Percentiles rank a stretch among this genome's conserved stretches.
Conservation (phyloP, 139 green algal genomes). For the Chloropicon primus region DNA sequence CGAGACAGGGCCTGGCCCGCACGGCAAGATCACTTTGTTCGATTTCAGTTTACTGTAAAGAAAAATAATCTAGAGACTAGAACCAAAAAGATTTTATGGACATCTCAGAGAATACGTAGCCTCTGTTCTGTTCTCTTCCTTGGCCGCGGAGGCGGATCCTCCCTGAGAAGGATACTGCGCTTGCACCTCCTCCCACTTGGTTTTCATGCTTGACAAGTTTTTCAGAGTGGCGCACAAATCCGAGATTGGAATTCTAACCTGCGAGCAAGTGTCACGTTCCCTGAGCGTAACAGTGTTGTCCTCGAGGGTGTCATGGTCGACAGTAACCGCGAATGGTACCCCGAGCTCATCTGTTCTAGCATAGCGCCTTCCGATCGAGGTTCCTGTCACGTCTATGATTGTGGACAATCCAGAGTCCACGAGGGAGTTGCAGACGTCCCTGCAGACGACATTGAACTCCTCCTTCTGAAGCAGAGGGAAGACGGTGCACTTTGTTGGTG, state of each 20-base stretch:
- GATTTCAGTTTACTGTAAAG: not conserved
- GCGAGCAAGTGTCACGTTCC: constrained; percentile 76
- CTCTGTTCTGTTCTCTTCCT: not conserved
- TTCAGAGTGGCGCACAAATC: constrained; percentile 59
- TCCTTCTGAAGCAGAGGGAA: constrained; percentile 69
- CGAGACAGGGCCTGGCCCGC: not conserved
- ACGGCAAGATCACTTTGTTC: not conserved
- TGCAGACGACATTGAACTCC: not conserved
- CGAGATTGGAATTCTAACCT: constrained; percentile 53
- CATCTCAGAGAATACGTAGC: not conserved
- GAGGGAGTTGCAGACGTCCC: constrained; percentile 29
- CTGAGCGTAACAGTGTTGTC: constrained; percentile 74
- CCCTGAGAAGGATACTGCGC: constrained; percentile 66
- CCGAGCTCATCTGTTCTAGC: constrained; percentile 87
- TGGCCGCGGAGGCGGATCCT: too few species aligned
- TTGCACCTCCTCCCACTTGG: constrained; percentile 54
- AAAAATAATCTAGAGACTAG: not conserved
- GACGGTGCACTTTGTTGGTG: constrained; percentile 89
- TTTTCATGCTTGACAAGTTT: constrained; percentile 37
- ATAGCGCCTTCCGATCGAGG: constrained; percentile 51
- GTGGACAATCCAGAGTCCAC: not conserved
- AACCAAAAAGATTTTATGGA: not conserved
- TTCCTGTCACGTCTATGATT: not conserved
- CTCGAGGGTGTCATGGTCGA: constrained; percentile 69
- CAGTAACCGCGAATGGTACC: constrained; percentile 89